Evolutionary conservation across 192 early-diverging fungal species (phyloP), one percentile per base, ranked within the genome.

Genomic region (Phycomyces nitens): DNA sequence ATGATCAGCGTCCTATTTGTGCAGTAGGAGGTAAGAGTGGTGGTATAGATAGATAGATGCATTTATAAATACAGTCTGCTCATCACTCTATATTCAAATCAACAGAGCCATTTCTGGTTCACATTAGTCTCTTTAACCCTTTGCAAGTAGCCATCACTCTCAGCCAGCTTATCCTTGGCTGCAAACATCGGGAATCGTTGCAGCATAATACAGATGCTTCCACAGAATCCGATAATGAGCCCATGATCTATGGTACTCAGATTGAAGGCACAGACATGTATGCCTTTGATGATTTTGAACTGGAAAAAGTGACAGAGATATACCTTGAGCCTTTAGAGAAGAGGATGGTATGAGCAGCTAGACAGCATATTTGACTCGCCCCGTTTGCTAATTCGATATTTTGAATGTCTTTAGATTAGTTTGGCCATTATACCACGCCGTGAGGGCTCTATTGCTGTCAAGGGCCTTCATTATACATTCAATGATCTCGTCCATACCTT

Each of bases 381-480:
- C 14, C 24, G 29, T 18, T 62, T 49, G 44, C 43, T 11, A 20
- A 0, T 34, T 8, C 24, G 9, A 5, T 56, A 21, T 38, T 62
- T 14, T 18, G n/a, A n/a, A n/a, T n/a, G n/a, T n/a, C n/a, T 27
- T 22, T 72, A 90, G 89, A 61, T 92, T 16, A 82, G 82, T 56
- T 73, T 94, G 22, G 74, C 78, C 22, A 69, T 94, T 6, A 75
- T 86, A 41, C 93, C 92, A 10, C 91, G 87, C 58, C 70, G 70
- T 22, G 85, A 91, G 60, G 95, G 97, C 0, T 73, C 78, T 34
- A 74, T 98, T 20, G 66, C 70, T 26, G 80, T 98, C 18, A 44
- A 80, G 39, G 94, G 95, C 8, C 71, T 97, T 12, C 84, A 82
- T 27, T 96, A 89, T 63, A 83, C 84, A 27, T 70, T 99, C 0